phyloP scores from a whole-genome alignment of 495 filamentous ascomycete species.

The Sporormia fimetaria region DNA sequence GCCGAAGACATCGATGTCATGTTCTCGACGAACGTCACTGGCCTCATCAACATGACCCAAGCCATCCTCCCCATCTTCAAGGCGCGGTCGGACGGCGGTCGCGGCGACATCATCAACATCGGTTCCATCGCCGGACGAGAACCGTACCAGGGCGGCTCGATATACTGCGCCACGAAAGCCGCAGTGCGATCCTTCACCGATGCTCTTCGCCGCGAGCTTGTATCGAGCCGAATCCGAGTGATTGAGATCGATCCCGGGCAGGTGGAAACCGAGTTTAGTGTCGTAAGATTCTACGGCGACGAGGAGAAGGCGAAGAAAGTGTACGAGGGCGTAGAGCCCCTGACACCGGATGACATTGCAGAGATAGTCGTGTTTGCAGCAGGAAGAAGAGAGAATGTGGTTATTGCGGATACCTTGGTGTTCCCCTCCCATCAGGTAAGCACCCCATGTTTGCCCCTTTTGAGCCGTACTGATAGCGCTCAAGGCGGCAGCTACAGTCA shows the following conservation, averaged over 20 bases:
- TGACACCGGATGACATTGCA: constrained; percentile 90
- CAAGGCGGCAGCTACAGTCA: constrained; percentile 43
- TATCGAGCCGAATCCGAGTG: constrained; percentile 73
- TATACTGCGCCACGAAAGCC: constrained; percentile 96
- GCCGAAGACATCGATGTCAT: constrained; percentile 77
- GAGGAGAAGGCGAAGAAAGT: constrained; percentile 91
- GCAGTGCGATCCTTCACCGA: constrained; percentile 87
- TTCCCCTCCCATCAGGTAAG: constrained; percentile 86
- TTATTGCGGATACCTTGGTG: constrained; percentile 82
- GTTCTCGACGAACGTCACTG: constrained; percentile 87
- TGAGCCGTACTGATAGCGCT: neutral
- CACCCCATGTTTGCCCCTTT: neutral
- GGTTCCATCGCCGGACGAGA: constrained; percentile 91
- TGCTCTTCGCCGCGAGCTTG: constrained; percentile 74
- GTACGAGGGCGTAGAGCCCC: constrained; percentile 79
- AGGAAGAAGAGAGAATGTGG: constrained; percentile 83
- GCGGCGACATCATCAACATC: constrained; percentile 93
- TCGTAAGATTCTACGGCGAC: constrained; percentile 88
- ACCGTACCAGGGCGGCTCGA: constrained; percentile 77
- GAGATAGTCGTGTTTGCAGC: constrained; percentile 89
- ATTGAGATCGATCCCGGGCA: constrained; percentile 94
- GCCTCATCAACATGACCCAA: constrained; percentile 96
- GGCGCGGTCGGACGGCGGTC: constrained; percentile 62
- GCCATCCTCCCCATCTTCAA: constrained; percentile 77
- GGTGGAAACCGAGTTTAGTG: constrained; percentile 96